Conservation (phyloP, 176 grass and related monocot species). For the Carex myosuroides region DNA sequence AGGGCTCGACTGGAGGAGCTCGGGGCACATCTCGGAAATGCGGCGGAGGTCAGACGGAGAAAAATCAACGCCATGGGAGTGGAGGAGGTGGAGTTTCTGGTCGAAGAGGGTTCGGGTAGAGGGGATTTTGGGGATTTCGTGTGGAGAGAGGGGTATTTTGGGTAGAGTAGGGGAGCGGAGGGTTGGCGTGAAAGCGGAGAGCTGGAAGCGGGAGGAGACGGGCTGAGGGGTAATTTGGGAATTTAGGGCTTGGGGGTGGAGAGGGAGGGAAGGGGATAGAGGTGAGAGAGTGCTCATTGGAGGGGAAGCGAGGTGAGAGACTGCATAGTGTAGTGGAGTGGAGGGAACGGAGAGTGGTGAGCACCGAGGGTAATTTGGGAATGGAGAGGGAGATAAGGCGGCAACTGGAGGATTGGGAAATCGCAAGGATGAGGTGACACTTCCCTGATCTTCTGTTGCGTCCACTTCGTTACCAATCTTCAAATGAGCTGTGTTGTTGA, state of each 20-base stretch:
- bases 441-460: background rate
- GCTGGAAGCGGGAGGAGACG: constrained; percentile 1
- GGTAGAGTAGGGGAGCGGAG: constrained; percentile 3
- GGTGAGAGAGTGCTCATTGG: constrained; percentile 17
- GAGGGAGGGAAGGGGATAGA: constrained; percentile 16
- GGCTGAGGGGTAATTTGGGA: background rate
- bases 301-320: background rate
- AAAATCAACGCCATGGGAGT: constrained; percentile 42
- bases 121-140: background rate
- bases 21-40: constrained; percentile 75
- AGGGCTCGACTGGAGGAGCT: constrained; percentile 47
- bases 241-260: background rate
- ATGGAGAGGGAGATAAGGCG: background rate
- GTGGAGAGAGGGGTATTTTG: background rate
- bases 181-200: background rate
- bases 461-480: background rate
- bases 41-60: constrained; percentile 51
- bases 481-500: background rate
- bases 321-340: background rate
- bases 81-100: constrained; percentile 20
- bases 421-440: background rate
- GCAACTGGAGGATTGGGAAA: background rate
- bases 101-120: background rate
- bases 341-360: background rate
- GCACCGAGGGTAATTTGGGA: constrained; percentile 14